Evolutionary conservation across 352 stramenopile genomes (phyloP).

Genomic region (Pseudoperonospora humuli): DNA sequence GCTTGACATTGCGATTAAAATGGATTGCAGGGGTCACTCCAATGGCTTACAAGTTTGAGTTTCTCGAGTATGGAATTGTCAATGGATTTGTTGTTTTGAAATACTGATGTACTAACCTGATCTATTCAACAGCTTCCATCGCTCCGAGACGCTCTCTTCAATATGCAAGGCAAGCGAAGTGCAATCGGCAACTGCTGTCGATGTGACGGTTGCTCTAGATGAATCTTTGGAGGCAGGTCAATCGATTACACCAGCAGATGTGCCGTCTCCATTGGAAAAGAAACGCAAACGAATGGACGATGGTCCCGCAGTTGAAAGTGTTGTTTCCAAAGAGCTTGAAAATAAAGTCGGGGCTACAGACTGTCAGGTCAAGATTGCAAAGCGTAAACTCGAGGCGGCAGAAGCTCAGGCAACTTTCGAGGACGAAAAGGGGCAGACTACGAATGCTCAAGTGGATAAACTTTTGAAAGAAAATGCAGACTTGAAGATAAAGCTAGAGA

Average conservation of each 20-base stretch:
- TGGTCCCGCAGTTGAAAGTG: conserved; percentile 4
- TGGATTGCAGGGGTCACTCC: conserved; percentile 25
- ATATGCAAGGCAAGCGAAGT: conserved; percentile 5
- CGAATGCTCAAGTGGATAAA: conserved; percentile 11
- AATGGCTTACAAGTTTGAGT: conserved; percentile 58
- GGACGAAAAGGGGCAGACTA: conserved; percentile 8
- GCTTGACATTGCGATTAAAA: not conserved
- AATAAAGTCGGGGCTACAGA: conserved; percentile 4
- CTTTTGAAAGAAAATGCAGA: conserved; percentile 21
- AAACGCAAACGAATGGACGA: conserved; percentile 23
- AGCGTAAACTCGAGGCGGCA: conserved; percentile 8
- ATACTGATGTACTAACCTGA: not conserved
- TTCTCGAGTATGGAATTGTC: conserved; percentile 30
- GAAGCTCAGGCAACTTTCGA: conserved; percentile 4
- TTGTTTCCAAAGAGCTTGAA: conserved; percentile 14
- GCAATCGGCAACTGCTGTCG: conserved; percentile 8
- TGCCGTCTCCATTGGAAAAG: conserved; percentile 15
- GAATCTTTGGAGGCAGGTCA: conserved; percentile 21
- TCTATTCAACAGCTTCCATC: not conserved
- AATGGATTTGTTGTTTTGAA: not conserved
- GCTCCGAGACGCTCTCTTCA: not conserved
- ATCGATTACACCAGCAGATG: conserved; percentile 1
- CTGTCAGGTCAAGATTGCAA: conserved; percentile 4
- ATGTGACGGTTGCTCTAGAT: conserved; percentile 16
- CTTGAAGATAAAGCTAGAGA: conserved; percentile 20